Base-by-base conservation (phyloP, 2,329 filamentous ascomycete genomes). In the Davidsoniella australis region DNA sequence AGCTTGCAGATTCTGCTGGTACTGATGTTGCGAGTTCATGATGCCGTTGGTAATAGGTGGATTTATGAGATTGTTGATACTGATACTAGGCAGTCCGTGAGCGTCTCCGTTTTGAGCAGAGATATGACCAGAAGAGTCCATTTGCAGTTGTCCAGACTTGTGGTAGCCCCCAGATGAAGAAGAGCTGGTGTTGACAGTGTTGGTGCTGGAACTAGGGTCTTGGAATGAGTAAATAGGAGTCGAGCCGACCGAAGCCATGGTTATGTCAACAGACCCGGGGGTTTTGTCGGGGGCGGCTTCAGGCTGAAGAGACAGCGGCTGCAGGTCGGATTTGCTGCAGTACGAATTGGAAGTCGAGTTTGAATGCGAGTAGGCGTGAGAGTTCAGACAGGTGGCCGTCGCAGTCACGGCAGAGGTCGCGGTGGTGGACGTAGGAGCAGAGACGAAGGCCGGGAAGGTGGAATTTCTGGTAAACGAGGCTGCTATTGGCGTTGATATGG, bases 61-160 rank as follows among this genome's bases (percentile, higher is more conserved):
- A 38, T 52, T 49, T 33, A 52, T 52, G 16, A 52, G 26, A 26
- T 56, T 56, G 59, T 55, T 58, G 60, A 55, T 58, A 63, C 59
- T 64, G 59, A 49, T 62, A 58, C 51, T 57, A 58, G 45, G 57
- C 56, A 48, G 57, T 57, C 53, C 54, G 53, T 52, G 54, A 54
- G 50, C 57, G 37, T 46, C 49, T 41, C 47, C 40, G 37, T 18
- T 18, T 29, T 48, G 39, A 2, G 38, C 29, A 43, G 47, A 43
- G 18, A 33, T 33, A 33, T 33, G 8, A 33, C 6, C 10, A 33
- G 26, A 33, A 9, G 20, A 20, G 20, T 26, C 39, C 47, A 43
- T 48, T 42, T 40, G 17, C n/a, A 24, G 37, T 26, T 40, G 46
- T 36, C 41, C 26, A 33, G 26, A 33, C 26, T 33, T 33, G 26